phyloP scores from a whole-genome alignment of 371 early-diverging fungal species.

The Capillidium heterosporum region DNA sequence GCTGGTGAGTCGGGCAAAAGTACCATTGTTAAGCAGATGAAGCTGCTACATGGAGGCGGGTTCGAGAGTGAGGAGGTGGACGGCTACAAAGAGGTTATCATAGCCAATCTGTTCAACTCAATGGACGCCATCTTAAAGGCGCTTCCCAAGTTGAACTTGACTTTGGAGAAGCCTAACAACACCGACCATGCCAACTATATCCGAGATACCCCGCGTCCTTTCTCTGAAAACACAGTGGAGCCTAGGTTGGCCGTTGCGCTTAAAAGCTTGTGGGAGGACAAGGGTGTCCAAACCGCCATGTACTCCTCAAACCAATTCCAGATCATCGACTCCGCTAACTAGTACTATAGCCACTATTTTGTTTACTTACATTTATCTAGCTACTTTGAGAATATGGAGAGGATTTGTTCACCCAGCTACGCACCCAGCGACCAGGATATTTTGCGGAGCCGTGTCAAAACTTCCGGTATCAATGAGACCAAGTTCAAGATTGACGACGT shows the following conservation, averaged over 20 bases:
- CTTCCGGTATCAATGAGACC: slow-evolving; percentile 77
- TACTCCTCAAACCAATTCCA: slow-evolving; percentile 60
- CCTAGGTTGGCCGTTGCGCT: slow-evolving; percentile 38
- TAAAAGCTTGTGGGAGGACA: slow-evolving; percentile 52
- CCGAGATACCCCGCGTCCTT: slow-evolving; percentile 12
- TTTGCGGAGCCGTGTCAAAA: slow-evolving; percentile 58
- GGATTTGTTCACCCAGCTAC: slow-evolving; percentile 54
- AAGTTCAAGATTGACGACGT: slow-evolving; percentile 58
- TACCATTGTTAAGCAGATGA: slow-evolving; percentile 93
- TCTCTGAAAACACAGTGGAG: slow-evolving; percentile 38
- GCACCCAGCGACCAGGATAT: slow-evolving; percentile 77
- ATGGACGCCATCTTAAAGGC: slow-evolving; percentile 81
- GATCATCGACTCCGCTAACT: slow-evolving; percentile 64
- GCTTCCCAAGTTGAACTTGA: slow-evolving; percentile 55
- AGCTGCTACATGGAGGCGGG: slow-evolving; percentile 84
- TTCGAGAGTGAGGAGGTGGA: slow-evolving; percentile 69
- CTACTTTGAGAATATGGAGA: slow-evolving; percentile 73
- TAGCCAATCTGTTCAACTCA: slow-evolving; percentile 73
- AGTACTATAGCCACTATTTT: slow-evolving; percentile 26
- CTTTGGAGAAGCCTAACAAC: slow-evolving; percentile 35
- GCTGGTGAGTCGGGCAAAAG: slow-evolving; percentile 95
- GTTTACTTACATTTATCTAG: slow-evolving; percentile 9
- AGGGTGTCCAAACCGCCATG: slow-evolving; percentile 56
- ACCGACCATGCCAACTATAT: slow-evolving; percentile 10
- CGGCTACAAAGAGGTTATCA: slow-evolving; percentile 77